Evolutionary conservation across 495 filamentous ascomycete genomes (phyloP).

Genomic region (Acidiella bohemica): DNA sequence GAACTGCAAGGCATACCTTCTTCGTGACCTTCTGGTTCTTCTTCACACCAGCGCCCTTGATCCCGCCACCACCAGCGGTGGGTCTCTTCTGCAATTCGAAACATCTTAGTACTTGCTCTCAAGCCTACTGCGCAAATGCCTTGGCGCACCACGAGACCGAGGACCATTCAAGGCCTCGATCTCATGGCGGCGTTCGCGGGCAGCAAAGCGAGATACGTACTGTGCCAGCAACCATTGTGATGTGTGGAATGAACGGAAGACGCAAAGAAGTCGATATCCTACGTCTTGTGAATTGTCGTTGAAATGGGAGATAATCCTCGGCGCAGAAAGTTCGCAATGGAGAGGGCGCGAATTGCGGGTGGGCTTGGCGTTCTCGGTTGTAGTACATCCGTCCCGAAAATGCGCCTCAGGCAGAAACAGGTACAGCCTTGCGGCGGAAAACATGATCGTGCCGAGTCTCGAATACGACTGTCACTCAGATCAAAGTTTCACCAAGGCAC

Average conservation of each 20-base stretch:
- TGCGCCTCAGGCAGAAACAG: too few relatives aligned
- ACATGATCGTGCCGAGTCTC: too few relatives aligned
- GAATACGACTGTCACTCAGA: too few relatives aligned
- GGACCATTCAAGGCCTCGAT: constrained; percentile 19
- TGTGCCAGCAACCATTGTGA: constrained; percentile 45
- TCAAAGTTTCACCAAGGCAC: too few relatives aligned
- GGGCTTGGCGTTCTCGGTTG: too few relatives aligned
- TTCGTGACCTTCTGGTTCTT: constrained; percentile 57
- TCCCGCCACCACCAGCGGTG: constrained; percentile 22
- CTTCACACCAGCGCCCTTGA: constrained; percentile 44
- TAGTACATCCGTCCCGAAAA: too few relatives aligned
- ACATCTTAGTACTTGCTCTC: constrained; percentile 17
- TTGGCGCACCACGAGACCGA: constrained; percentile 6
- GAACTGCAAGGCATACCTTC: constrained; percentile 49
- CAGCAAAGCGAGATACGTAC: constrained; percentile 96
- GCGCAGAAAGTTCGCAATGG: too few relatives aligned
- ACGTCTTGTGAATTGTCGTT: too few relatives aligned
- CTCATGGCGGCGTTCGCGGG: constrained; percentile 27
- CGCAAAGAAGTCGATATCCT: constrained; percentile 60
- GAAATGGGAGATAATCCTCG: too few relatives aligned
- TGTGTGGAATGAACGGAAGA: constrained; percentile 3
- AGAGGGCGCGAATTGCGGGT: too few relatives aligned
- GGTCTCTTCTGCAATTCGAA: constrained; percentile 59
- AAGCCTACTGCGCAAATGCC: constrained; percentile 73
- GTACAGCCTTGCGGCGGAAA: too few relatives aligned